Evolutionary conservation across 805 yeast species (phyloP).

Genomic region (Candida tibetensis): DNA sequence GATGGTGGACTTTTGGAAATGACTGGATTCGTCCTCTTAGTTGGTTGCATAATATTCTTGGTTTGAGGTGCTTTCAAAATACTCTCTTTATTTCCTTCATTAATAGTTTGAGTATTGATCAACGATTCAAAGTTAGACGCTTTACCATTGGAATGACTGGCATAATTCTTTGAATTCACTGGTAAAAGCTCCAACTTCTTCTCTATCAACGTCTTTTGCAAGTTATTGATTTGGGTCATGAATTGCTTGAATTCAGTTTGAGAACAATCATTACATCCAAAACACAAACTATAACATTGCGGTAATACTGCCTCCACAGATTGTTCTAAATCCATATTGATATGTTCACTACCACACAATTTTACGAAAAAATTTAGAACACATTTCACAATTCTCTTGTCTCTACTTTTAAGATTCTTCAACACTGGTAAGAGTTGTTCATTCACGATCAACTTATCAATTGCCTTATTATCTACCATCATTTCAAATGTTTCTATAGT

Average conservation of each 20-base stretch:
- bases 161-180: neutral
- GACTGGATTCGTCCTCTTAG: slow-evolving; percentile 6
- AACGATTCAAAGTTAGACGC: slow-evolving; percentile 24
- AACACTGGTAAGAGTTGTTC: slow-evolving; percentile 84
- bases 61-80: slow-evolving; percentile 21
- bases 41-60: slow-evolving; percentile 21
- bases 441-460: slow-evolving; percentile 67
- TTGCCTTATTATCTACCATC: slow-evolving; percentile 55
- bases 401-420: slow-evolving; percentile 72
- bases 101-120: slow-evolving; percentile 27
- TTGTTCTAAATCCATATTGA: slow-evolving; percentile 29
- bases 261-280: slow-evolving; percentile 39
- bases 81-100: slow-evolving; percentile 20
- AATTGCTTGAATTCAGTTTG: slow-evolving; percentile 31
- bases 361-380: slow-evolving; percentile 49
- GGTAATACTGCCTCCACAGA: slow-evolving; percentile 28
- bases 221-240: slow-evolving; percentile 19
- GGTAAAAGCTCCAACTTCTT: slow-evolving; percentile 7
- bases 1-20: too few relatives aligned
- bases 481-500: slow-evolving; percentile 59
- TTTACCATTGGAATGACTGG: neutral
- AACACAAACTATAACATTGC: slow-evolving; percentile 28
- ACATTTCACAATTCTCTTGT: slow-evolving; percentile 56
- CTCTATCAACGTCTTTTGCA: slow-evolving; percentile 14
- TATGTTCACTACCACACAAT: slow-evolving; percentile 46